Conservation (phyloP, 257 asterid genomes). For the Mentha longifolia region DNA sequence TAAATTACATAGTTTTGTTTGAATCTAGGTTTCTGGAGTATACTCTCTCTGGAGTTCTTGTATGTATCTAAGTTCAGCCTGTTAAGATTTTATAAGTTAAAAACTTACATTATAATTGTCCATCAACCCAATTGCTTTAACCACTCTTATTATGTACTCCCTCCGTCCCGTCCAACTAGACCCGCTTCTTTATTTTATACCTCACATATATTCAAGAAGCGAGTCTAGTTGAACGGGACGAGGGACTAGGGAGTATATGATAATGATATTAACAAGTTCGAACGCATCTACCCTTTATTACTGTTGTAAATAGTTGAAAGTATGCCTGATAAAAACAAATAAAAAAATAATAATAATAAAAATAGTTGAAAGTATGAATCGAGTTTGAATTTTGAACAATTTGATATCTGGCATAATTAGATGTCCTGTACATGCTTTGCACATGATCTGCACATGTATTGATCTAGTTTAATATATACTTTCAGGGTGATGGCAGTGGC, state of each 20-base stretch:
- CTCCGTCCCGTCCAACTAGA: too few relatives aligned
- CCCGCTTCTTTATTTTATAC: too few relatives aligned
- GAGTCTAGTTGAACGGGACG: too few relatives aligned
- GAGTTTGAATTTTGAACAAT: not conserved
- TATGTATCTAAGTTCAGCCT: not conserved
- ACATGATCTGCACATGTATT: not conserved
- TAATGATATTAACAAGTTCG: not conserved
- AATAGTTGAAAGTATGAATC: not conserved
- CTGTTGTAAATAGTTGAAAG: not conserved
- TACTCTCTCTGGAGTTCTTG: not conserved
- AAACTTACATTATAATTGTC: not conserved
- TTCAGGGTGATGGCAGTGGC: conserved; percentile 97
- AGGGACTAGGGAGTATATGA: not conserved
- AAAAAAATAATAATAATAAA: too few relatives aligned
- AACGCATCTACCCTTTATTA: not conserved
- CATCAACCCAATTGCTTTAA: conserved; percentile 20
- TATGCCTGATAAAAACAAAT: too few relatives aligned
- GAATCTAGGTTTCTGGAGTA: conserved; percentile 1
- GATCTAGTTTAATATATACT: conserved; percentile 26
- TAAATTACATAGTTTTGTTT: not conserved
- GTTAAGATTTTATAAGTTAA: conserved; percentile 4
- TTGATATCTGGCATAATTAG: not conserved
- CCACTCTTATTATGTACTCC: not conserved
- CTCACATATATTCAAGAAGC: too few relatives aligned
- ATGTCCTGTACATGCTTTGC: not conserved